These are phyloP conservation scores for Paxillus involutus DNA, from an alignment of 768 basidiomycete genomes.

Conservation along the genomic window DNA sequence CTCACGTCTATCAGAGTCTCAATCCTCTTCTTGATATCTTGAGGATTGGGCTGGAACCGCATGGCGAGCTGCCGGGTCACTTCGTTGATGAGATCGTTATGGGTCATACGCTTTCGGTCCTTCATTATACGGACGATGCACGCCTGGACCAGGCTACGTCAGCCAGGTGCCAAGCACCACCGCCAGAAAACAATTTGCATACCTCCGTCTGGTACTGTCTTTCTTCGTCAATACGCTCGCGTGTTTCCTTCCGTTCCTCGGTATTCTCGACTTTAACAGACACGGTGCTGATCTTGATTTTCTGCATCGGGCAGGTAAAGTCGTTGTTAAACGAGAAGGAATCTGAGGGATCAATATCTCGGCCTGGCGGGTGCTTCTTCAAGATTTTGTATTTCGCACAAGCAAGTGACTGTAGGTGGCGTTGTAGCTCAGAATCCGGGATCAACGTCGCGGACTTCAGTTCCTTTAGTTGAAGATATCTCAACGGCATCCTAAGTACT, in stretches of 20 bases:
- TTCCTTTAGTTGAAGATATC: constrained; percentile 52
- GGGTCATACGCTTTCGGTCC: constrained; percentile 83
- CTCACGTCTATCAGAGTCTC: constrained; percentile 91
- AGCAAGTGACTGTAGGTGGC: constrained; percentile 94
- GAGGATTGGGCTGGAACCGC: constrained; percentile 85
- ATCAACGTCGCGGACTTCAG: constrained; percentile 77
- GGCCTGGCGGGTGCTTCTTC: constrained; percentile 85
- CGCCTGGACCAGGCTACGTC: constrained; percentile 57
- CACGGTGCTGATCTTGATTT: constrained; percentile 91
- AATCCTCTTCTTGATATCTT: constrained; percentile 89
- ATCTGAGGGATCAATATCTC: constrained; percentile 76
- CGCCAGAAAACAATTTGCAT: constrained; percentile 13
- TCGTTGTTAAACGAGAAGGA: constrained; percentile 86
- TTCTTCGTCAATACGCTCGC: constrained; percentile 89
- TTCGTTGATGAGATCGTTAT: constrained; percentile 88
- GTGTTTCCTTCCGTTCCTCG: constrained; percentile 89
- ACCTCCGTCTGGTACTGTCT: constrained; percentile 89
- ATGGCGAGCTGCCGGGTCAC: constrained; percentile 82
- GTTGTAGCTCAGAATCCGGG: constrained; percentile 74
- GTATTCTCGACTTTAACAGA: constrained; percentile 83
- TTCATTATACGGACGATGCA: constrained; percentile 99
- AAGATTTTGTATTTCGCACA: constrained; percentile 93
- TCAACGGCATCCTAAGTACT: background rate
- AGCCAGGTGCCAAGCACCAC: background rate
- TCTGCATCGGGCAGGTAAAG: constrained; percentile 79